Percentiles rank a stretch among this genome's conserved stretches.
Evolutionary conservation across 2,329 filamentous ascomycete genomes (phyloP).

Genomic region (Trichophaea hybrida): DNA sequence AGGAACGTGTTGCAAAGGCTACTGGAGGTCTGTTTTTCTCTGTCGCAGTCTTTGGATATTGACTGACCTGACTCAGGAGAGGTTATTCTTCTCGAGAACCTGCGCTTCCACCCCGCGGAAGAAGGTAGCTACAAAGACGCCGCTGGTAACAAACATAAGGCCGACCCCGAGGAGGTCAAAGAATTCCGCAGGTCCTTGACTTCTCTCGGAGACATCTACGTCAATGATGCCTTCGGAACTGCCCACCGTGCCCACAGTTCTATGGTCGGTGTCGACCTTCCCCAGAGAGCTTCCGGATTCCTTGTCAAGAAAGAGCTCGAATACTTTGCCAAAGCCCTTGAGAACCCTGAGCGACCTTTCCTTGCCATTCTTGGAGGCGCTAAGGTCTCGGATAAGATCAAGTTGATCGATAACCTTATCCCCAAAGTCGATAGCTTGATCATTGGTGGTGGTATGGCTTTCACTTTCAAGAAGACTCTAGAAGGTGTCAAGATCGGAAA

Average conservation of each 20-base stretch:
- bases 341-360: constrained; percentile 87
- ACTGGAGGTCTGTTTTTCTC: constrained; percentile 37
- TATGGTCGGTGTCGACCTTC: constrained; percentile 93
- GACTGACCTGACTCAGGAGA: constrained; percentile 37
- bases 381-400: constrained; percentile 99
- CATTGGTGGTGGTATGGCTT: constrained; percentile 96
- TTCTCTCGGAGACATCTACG: constrained; percentile 83
- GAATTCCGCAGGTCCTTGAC: constrained; percentile 93
- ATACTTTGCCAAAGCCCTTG: constrained; percentile 95
- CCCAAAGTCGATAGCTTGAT: constrained; percentile 95
- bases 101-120: constrained; percentile 96
- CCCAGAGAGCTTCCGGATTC: constrained; percentile 94
- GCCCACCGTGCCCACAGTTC: constrained; percentile 97
- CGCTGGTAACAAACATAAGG: constrained; percentile 94
- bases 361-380: constrained; percentile 94
- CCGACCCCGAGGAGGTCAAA: constrained; percentile 80
- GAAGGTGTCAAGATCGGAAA: constrained; percentile 78
- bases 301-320: constrained; percentile 99
- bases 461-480: constrained; percentile 99
- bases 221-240: constrained; percentile 98
- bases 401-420: constrained; percentile 96
- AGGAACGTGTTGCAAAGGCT: constrained; percentile 76
- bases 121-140: constrained; percentile 91
- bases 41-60: background rate
- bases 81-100: constrained; percentile 86